Percentiles rank a stretch among this genome's conserved stretches.
Evolutionary conservation across 345 rosid genomes (phyloP).

Genomic region (Pistacia vera): DNA sequence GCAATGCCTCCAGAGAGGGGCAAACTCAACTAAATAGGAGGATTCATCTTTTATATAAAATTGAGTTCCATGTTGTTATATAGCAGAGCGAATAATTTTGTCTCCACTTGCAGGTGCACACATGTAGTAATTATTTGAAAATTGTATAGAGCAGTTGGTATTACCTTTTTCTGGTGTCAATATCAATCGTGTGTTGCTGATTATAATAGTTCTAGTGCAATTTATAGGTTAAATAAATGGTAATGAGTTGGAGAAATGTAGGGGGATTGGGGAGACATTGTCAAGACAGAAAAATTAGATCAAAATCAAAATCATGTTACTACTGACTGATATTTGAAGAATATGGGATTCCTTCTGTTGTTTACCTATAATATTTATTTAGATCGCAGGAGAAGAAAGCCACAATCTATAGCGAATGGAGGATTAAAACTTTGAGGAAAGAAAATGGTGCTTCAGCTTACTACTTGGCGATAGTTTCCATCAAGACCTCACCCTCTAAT

Average conservation of each 20-base stretch:
- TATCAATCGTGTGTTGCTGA: too few species aligned
- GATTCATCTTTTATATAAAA: background rate
- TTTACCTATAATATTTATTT: background rate
- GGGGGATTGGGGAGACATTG: background rate
- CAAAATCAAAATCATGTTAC: background rate
- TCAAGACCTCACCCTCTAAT: background rate
- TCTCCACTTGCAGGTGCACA: too few species aligned
- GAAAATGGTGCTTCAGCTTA: background rate
- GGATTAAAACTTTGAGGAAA: background rate
- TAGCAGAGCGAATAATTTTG: background rate
- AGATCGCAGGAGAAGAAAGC: background rate
- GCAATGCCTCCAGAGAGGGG: background rate
- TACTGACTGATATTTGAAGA: background rate
- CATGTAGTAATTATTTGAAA: background rate
- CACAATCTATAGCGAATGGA: background rate
- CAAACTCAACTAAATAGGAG: background rate
- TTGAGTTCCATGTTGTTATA: background rate
- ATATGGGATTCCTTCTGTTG: background rate
- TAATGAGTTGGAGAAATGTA: too few species aligned
- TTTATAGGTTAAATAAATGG: background rate
- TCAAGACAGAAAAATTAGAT: background rate
- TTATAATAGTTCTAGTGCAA: too few species aligned
- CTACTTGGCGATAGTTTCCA: background rate
- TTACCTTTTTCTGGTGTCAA: background rate
- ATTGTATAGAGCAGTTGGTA: background rate